Evolutionary conservation across 345 rosid species (phyloP).

Genomic region (Lepidium didymum): DNA sequence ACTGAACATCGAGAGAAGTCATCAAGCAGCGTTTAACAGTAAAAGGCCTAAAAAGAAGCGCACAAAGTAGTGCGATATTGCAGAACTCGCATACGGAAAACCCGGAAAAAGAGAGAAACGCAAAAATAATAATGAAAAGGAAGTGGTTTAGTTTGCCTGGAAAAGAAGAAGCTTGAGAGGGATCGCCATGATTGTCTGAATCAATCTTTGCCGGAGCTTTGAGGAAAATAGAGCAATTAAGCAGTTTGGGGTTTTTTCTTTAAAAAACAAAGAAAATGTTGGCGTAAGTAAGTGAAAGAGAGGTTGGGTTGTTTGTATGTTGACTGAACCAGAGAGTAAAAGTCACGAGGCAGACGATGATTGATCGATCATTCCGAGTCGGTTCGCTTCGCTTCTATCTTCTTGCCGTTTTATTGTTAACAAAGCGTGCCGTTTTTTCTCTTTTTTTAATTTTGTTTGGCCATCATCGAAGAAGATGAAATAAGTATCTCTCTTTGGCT

Average conservation of each 20-base stretch:
- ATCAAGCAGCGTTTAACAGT: neutral
- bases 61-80: neutral
- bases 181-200: constrained; percentile 16
- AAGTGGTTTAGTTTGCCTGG: neutral
- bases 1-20: neutral
- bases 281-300: too few relatives aligned
- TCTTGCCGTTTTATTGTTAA: constrained; percentile 9
- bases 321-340: neutral
- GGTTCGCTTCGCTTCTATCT: neutral
- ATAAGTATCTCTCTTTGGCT: neutral
- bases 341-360: neutral
- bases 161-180: neutral
- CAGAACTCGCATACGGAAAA: neutral
- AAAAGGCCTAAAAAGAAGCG: neutral
- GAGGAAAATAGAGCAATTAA: neutral
- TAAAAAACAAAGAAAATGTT: too few relatives aligned
- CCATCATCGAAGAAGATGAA: constrained; percentile 1
- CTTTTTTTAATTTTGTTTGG: neutral
- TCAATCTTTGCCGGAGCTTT: neutral
- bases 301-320: neutral
- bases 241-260: neutral
- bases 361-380: too few relatives aligned
- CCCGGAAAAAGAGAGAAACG: constrained; percentile 39
- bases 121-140: neutral
- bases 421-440: neutral